These are phyloP conservation scores for Thelonectria olida DNA, from an alignment of 2,329 filamentous ascomycete species.

Conservation along the genomic window DNA sequence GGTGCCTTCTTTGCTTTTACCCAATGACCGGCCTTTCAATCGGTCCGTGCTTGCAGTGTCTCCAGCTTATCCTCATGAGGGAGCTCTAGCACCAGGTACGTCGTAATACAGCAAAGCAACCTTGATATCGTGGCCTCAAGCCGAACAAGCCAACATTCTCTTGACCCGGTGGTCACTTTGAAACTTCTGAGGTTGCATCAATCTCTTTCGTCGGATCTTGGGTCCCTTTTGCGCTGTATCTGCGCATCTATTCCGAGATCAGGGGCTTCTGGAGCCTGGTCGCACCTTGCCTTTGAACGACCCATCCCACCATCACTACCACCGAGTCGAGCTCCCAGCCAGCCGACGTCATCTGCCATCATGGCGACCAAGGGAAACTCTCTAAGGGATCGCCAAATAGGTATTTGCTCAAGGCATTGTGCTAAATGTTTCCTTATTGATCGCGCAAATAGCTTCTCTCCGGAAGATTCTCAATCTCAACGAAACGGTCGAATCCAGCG, in stretches of 20 bases:
- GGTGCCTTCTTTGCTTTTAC: slow-evolving; percentile 17
- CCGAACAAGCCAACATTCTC: slow-evolving; percentile 27
- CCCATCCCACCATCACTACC: slow-evolving; percentile 35
- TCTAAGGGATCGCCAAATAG: slow-evolving; percentile 61
- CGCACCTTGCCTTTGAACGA: slow-evolving; percentile 24
- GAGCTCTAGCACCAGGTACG: slow-evolving; percentile 30
- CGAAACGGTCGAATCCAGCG: slow-evolving; percentile 69
- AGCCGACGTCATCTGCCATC: slow-evolving; percentile 39
- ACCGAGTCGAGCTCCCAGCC: slow-evolving; percentile 23
- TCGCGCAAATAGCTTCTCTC: slow-evolving; percentile 73
- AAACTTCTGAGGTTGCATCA: slow-evolving; percentile 1
- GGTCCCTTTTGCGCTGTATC: not conserved
- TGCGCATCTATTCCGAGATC: not conserved
- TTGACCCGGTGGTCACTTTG: slow-evolving; percentile 14
- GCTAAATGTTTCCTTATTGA: slow-evolving; percentile 9
- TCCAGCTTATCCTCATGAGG: slow-evolving; percentile 22
- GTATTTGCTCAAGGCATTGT: slow-evolving; percentile 37
- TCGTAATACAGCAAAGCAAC: slow-evolving; percentile 17
- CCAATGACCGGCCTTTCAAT: slow-evolving; percentile 40
- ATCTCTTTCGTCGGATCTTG: not conserved
- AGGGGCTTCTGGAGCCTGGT: slow-evolving; percentile 7
- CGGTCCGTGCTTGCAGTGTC: slow-evolving; percentile 40
- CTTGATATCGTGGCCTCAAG: slow-evolving; percentile 42
- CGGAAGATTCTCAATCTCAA: slow-evolving; percentile 97
- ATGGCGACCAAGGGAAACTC: slow-evolving; percentile 59